Base-by-base conservation (phyloP, 2,329 filamentous ascomycete species). In the Colletotrichum falcatum region DNA sequence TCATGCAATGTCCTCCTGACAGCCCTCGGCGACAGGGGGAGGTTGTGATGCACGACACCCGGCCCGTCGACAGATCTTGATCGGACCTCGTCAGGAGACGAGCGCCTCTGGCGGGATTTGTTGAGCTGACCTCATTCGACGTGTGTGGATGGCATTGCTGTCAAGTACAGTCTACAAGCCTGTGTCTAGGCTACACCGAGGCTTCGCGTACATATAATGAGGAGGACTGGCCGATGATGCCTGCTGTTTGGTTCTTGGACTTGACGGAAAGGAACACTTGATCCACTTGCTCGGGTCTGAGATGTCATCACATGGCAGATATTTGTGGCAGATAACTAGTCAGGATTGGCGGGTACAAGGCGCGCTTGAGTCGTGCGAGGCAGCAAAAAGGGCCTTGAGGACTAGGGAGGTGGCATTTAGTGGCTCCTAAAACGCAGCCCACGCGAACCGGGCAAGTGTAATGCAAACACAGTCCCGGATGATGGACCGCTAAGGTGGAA, bases 281-380 rank as follows among this genome's bases (percentile, higher is more conserved):
- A 67, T 70, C 67, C 67, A 70, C 67, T 58, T 59, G 58, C 46
- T 59, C 67, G 64, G 64, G 67, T 70, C 67, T 67, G 67, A 70
- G 64, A 70, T 70, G 64, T 53, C 53, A 67, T 70, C 67, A 70
- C 67, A 70, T 70, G 67, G 67, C 44, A 53, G 46, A 14, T 11
- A 39, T 62, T 62, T 48, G 67, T 67, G 64, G 56, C 64, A 60
- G 35, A 59, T 49, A 67, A 62, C 53, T 70, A 59, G 67, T 70
- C 51, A 63, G 58, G 64, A 67, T 54, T 61, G 60, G 64, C 51
- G 64, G 63, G 51, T 66, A 33, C 49, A 26, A 70, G 42, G 42
- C 53, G 64, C 33, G 58, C 37, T 59, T 59, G 67, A 70, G 64
- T 70, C 64, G 67, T 26, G 63, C 30, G n/a, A 28, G 42, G n/a